Evolutionary conservation across 164 flowering plant species (phyloP).

Genomic region (Santalum album): DNA sequence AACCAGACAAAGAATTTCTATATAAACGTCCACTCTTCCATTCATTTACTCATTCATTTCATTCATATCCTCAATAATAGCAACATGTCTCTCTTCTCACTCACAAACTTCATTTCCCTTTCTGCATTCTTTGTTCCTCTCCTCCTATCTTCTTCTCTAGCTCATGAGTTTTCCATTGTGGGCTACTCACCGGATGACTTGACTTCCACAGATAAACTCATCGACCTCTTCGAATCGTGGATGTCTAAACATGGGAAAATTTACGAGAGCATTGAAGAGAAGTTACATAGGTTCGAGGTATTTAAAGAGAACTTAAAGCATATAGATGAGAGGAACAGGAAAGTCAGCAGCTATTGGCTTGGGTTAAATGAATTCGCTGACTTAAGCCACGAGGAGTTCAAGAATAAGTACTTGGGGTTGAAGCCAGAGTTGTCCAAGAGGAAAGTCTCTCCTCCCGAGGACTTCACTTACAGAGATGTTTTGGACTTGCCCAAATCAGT

Average conservation of each 20-base stretch:
- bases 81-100: slow-evolving; percentile 15
- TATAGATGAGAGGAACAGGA: slow-evolving; percentile 26
- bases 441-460: slow-evolving; percentile 5
- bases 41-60: slow-evolving; percentile 4
- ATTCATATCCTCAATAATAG: neutral
- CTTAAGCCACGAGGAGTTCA: slow-evolving; percentile 40
- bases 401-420: slow-evolving; percentile 25
- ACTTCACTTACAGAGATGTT: slow-evolving; percentile 26
- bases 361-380: slow-evolving; percentile 44
- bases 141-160: slow-evolving; percentile 13
- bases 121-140: slow-evolving; percentile 7
- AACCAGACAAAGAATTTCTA: neutral
- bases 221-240: slow-evolving; percentile 36
- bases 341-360: slow-evolving; percentile 33
- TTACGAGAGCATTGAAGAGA: slow-evolving; percentile 28
- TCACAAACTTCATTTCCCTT: slow-evolving; percentile 8
- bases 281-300: slow-evolving; percentile 25
- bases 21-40: slow-evolving; percentile 2
- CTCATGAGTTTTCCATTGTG: slow-evolving; percentile 34
- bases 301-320: slow-evolving; percentile 35
- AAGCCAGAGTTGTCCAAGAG: slow-evolving; percentile 12
- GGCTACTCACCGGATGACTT: slow-evolving; percentile 36
- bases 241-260: slow-evolving; percentile 24
- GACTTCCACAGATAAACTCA: slow-evolving; percentile 22
- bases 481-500: slow-evolving; percentile 28